Evolutionary conservation across 1,139 yeast genomes (phyloP).

Genomic region (Nadsonia commutata): DNA sequence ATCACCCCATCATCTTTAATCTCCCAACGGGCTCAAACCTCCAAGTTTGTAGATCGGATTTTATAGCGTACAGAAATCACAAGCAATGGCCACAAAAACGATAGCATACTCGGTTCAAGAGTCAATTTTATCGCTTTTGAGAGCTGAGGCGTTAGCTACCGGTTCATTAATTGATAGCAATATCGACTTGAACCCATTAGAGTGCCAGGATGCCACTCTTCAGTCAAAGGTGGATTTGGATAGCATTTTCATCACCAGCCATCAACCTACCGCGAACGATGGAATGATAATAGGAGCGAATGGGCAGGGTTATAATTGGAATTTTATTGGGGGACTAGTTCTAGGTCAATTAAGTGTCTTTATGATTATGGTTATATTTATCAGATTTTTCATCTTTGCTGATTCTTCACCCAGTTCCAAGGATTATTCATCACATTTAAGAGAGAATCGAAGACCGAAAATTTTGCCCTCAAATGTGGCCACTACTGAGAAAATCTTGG

Average conservation of each 20-base stretch:
- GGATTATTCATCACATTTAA: slow-evolving; percentile 3
- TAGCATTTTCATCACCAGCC: neutral
- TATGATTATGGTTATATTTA: slow-evolving; percentile 55
- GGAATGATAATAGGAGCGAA: slow-evolving; percentile 3
- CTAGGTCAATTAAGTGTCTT: slow-evolving; percentile 76
- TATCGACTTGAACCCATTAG: neutral
- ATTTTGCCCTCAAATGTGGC: slow-evolving; percentile 19
- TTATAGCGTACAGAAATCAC: too few species aligned
- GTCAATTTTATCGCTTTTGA: neutral
- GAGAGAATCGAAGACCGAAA: slow-evolving; percentile 13
- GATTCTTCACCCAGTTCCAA: slow-evolving; percentile 32
- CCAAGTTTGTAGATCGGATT: too few species aligned
- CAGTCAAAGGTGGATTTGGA: neutral
- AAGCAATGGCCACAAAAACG: neutral
- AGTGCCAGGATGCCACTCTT: neutral
- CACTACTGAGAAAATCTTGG: slow-evolving; percentile 40
- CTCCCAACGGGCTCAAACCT: too few species aligned
- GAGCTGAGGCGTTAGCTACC: neutral
- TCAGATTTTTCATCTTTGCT: slow-evolving; percentile 80
- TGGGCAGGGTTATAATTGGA: slow-evolving; percentile 5
- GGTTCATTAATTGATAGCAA: neutral
- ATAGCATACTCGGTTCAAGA: neutral
- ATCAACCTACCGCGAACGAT: neutral
- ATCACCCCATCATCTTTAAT: too few species aligned
- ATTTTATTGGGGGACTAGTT: slow-evolving; percentile 23